Evolutionary conservation across 1,284 basidiomycete species (phyloP), one percentile per base, ranked within the genome.

Genomic region (Anthracocystis panici-leucophaei): DNA sequence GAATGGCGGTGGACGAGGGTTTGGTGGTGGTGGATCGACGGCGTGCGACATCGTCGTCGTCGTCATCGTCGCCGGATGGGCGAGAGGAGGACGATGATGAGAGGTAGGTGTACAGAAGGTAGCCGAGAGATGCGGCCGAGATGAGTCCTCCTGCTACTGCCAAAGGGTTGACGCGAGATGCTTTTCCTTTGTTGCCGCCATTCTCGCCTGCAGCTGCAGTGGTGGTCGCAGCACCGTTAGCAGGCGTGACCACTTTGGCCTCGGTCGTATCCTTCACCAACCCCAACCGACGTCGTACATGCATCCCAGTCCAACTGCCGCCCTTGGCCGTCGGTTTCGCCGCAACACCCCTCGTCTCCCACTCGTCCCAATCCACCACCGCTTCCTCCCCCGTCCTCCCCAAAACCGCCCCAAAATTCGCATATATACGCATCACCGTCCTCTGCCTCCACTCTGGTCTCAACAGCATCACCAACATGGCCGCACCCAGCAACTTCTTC

Each of bases 61-160:
- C 73, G 42, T 65, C 64, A 12, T 64, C 60, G 20, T 67, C 44
- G 9, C 27, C 16, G 29, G 40, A 20, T 2, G 51, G 23, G 25
- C 46, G 48, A 31, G 52, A 31, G 12, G 56, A n/a, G 31, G 50
- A 25, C 6, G 38, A 57, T 14, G 51, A 23, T 16, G 54, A 55
- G 8, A 72, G 55, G n/a, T 75, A 71, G 42, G 40, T 68, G 56
- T 76, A 76, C 9, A 76, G 64, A 1, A 72, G 50, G 33, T 65
- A 65, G 27, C 54, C 65, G 9, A 76, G 65, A 5, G 65, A 58
- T 2, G 74, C 74, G 8, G 65, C 65, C 0, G 69, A 71, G 25
- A 76, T 27, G 16, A 71, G 16, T 0, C 65, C 65, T 18, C 74
- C 74, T 5, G 65, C 74, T 2, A 72, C 51, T 12, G 74, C 74